Conservation (phyloP, 352 stramenopile species). For the Globisporangium mamillatum region DNA sequence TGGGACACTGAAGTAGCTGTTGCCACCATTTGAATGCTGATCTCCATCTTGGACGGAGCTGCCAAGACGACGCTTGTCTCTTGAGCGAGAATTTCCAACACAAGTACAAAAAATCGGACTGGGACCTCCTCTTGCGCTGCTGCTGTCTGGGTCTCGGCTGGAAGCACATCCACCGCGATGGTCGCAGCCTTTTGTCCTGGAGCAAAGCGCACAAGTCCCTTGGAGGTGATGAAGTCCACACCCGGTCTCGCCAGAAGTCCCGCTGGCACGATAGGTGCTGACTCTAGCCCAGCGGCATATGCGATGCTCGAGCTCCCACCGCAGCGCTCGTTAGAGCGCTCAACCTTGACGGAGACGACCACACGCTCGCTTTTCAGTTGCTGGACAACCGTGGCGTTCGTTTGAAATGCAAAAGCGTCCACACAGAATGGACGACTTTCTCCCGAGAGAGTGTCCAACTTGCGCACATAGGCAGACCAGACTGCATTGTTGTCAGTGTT, state of each 20-base stretch:
- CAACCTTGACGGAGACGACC: neutral
- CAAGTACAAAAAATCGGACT: constrained; percentile 11
- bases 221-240: constrained; percentile 26
- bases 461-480: neutral
- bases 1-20: neutral
- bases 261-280: neutral
- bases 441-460: constrained; percentile 1
- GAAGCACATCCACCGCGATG: constrained; percentile 27
- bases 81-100: constrained; percentile 4
- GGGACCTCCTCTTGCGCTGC: neutral
- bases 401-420: constrained; percentile 13
- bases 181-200: constrained; percentile 19
- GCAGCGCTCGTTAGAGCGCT: constrained; percentile 12
- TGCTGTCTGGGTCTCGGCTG: constrained; percentile 10
- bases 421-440: constrained; percentile 3
- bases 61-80: neutral
- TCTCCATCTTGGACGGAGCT: neutral
- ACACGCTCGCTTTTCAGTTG: constrained; percentile 4
- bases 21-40: constrained; percentile 10
- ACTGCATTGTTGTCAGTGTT: neutral
- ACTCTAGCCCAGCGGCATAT: constrained; percentile 5
- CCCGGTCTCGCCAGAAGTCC: neutral
- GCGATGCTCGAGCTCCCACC: constrained; percentile 6
- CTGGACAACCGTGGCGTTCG: constrained; percentile 11
- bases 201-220: constrained; percentile 25